A percentile compares a stretch with the other conserved stretches of the same genome.
Conservation (phyloP, 2,329 filamentous ascomycete species). For the Colletotrichum echinochloae region DNA sequence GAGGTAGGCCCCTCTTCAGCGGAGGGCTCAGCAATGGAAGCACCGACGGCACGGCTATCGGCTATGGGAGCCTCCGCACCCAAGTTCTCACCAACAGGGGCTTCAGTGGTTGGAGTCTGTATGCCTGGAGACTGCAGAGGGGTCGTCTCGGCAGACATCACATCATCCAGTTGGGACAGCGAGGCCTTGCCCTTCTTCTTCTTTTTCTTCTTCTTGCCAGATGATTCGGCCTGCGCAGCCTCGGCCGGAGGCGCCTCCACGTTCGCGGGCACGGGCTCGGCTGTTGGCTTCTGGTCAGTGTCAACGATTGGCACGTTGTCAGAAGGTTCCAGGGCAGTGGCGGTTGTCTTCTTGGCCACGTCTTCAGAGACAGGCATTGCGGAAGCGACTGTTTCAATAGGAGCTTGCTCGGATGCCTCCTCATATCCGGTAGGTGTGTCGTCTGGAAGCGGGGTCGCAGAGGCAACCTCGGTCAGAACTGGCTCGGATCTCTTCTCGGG, state of each 20-base stretch:
- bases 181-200: conserved; percentile 41
- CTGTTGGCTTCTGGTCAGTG: not conserved
- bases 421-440: not conserved
- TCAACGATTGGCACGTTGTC: not conserved
- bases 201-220: conserved; percentile 45
- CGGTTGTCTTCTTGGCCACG: not conserved
- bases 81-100: not conserved
- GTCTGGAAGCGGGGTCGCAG: not conserved
- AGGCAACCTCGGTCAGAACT: not conserved
- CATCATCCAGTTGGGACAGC: conserved; percentile 17
- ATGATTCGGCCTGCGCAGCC: conserved; percentile 25
- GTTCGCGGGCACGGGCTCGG: conserved; percentile 8
- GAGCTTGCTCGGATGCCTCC: not conserved
- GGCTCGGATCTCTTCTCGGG: not conserved
- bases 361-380: conserved; percentile 3
- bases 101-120: conserved; percentile 8
- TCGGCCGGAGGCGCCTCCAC: conserved; percentile 22
- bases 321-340: not conserved
- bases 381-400: not conserved
- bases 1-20: not conserved
- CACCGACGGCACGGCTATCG: not conserved
- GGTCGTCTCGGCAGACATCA: conserved; percentile 15
- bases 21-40: not conserved
- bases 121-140: conserved; percentile 5
- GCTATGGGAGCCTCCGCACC: not conserved